These are phyloP conservation scores for Leonotis leonurus DNA, from an alignment of 257 asterid genomes.

Conservation along the genomic window DNA sequence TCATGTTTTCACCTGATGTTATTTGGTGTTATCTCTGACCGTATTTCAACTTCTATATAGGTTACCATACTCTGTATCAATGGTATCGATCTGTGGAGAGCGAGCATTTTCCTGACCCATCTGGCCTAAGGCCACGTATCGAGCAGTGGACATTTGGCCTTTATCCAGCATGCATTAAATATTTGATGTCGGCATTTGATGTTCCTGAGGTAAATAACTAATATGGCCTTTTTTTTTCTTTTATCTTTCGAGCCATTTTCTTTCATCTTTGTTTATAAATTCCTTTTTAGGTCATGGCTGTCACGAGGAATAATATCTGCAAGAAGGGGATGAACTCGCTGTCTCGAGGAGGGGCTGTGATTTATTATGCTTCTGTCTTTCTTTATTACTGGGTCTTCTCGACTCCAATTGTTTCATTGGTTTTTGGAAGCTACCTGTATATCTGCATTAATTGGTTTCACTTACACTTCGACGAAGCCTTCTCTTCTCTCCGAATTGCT, in stretches of 20 bases:
- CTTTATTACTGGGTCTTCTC: conserved; percentile 98
- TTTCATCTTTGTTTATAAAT: background rate
- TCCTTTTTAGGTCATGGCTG: conserved; percentile 83
- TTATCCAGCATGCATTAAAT: conserved; percentile 96
- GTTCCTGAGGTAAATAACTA: conserved; percentile 66
- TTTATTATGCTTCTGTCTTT: conserved; percentile 90
- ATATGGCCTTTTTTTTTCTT: background rate
- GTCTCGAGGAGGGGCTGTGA: conserved; percentile 70
- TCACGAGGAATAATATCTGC: conserved; percentile 76
- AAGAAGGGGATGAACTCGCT: conserved; percentile 79
- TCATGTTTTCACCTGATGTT: background rate
- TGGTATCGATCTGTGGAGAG: conserved; percentile 90
- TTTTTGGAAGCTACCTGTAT: conserved; percentile 95
- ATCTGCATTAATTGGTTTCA: conserved; percentile 97
- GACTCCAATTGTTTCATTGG: conserved; percentile 87
- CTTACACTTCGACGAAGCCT: conserved; percentile 94
- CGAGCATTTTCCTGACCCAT: conserved; percentile 97
- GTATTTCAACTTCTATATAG: conserved; percentile 31
- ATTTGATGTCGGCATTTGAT: conserved; percentile 95
- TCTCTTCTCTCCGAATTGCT: conserved; percentile 94
- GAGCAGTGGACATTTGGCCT: conserved; percentile 98
- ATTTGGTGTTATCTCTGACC: background rate
- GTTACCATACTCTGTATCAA: conserved; percentile 84
- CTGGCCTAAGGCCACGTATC: conserved; percentile 87
- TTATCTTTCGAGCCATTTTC: background rate